Conservation (phyloP, 2,329 filamentous ascomycete genomes). For the Fusarium torulosum region DNA sequence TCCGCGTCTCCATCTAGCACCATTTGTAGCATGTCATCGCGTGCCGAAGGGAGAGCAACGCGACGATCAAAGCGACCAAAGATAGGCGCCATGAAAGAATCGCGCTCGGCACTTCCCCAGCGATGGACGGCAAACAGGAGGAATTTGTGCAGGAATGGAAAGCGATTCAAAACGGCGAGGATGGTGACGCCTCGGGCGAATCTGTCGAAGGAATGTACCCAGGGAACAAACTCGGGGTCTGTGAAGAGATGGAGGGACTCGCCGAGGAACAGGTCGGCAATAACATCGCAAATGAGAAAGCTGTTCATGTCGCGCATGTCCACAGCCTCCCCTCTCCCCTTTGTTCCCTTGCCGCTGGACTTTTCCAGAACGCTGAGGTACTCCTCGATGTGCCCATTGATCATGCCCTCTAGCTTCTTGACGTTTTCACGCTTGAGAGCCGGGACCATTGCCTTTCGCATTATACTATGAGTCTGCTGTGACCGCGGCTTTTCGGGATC, state of each 20-base stretch:
- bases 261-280: not conserved
- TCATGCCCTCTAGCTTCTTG: conserved; percentile 7
- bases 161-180: conserved; percentile 1
- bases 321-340: not conserved
- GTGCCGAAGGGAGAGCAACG: not conserved
- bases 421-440: conserved; percentile 4
- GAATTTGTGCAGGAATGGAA: conserved; percentile 1
- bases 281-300: conserved; percentile 1
- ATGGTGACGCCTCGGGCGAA: not conserved
- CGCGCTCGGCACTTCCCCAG: conserved; percentile 4
- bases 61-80: not conserved
- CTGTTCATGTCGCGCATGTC: conserved; percentile 13
- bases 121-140: not conserved
- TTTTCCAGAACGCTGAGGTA: not conserved
- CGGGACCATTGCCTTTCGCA: conserved; percentile 2
- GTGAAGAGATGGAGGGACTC: not conserved
- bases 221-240: fast-evolving
- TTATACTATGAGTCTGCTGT: conserved; percentile 6
- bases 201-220: conserved; percentile 3
- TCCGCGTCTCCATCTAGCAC: not conserved
- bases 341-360: too few species aligned
- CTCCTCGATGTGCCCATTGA: not conserved
- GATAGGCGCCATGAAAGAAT: conserved; percentile 2
- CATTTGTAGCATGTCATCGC: conserved; percentile 9
- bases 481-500: conserved; percentile 8